Evolutionary conservation across 306 rosid genomes (phyloP).

Genomic region (Rosa lucieae): DNA sequence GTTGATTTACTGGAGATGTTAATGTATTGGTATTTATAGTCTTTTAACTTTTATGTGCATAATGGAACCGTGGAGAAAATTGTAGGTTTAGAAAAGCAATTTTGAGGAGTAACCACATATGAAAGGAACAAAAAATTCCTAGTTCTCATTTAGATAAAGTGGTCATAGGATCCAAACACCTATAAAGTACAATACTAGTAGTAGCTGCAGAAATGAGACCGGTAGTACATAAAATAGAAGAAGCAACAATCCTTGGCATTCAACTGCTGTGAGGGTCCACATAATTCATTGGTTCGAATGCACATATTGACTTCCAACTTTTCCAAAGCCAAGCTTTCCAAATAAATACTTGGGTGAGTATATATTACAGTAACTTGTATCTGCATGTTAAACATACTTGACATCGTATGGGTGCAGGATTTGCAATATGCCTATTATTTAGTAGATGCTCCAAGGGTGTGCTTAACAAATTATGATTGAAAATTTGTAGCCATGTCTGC

Average conservation of each 20-base stretch:
- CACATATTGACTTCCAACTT: neutral
- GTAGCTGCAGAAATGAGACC: neutral
- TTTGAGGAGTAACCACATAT: neutral
- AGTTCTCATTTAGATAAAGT: neutral
- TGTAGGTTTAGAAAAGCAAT: neutral
- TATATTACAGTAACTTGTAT: neutral
- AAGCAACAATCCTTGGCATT: neutral
- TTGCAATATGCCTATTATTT: neutral
- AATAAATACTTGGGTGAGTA: neutral
- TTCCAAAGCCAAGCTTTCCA: neutral
- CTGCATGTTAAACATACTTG: neutral
- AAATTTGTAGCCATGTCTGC: neutral
- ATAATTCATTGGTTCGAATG: neutral
- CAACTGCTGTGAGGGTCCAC: neutral
- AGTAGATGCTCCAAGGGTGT: neutral
- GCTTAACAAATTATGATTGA: neutral
- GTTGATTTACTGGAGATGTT: neutral
- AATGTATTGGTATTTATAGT: neutral
- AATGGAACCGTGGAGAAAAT: neutral
- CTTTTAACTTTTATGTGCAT: neutral
- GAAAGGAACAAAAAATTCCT: neutral
- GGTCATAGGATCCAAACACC: neutral
- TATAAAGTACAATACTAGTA: neutral
- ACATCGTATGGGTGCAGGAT: neutral
- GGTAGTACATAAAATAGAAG: neutral